Evolutionary conservation across 805 yeast genomes (phyloP).

Genomic region (Ascoidea asiatica): DNA sequence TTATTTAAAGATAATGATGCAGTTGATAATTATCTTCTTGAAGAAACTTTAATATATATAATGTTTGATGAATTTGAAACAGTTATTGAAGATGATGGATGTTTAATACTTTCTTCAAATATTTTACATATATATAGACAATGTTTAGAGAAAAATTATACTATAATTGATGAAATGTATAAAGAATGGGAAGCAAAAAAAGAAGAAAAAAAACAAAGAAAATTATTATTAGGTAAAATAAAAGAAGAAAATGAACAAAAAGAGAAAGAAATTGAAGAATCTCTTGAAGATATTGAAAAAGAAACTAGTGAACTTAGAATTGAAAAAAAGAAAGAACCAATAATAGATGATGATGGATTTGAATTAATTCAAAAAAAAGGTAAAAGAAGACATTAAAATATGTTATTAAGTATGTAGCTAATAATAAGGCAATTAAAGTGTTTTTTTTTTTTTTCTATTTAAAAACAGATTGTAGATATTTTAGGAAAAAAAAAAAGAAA

Average conservation of each 20-base stretch:
- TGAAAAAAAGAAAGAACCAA: conserved; percentile 29
- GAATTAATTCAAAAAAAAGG: conserved; percentile 72
- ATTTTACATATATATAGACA: conserved; percentile 56
- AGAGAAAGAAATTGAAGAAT: conserved; percentile 17
- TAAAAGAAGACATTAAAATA: conserved; percentile 28
- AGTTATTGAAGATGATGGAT: conserved; percentile 79
- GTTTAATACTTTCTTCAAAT: conserved; percentile 55
- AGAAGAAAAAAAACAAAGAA: conserved; percentile 21
- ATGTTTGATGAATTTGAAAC: conserved; percentile 94
- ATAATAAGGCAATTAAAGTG: too few species aligned
- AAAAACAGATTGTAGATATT: too few species aligned
- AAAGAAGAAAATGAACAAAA: conserved; percentile 28
- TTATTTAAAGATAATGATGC: conserved; percentile 47
- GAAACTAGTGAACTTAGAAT: conserved; percentile 25
- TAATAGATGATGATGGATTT: conserved; percentile 91
- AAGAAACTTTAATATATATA: conserved; percentile 73
- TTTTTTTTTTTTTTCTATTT: too few species aligned
- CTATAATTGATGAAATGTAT: conserved; percentile 45
- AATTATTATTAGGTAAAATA: conserved; percentile 42
- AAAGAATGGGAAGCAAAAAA: conserved; percentile 38
- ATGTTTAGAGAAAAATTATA: conserved; percentile 38
- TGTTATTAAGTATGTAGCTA: too few species aligned
- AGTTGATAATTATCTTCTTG: conserved; percentile 69
- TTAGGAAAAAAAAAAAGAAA: too few species aligned
- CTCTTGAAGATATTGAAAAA: conserved; percentile 21